Base-by-base conservation (phyloP, 2,329 filamentous ascomycete species). In the Cordyceps javanica region DNA sequence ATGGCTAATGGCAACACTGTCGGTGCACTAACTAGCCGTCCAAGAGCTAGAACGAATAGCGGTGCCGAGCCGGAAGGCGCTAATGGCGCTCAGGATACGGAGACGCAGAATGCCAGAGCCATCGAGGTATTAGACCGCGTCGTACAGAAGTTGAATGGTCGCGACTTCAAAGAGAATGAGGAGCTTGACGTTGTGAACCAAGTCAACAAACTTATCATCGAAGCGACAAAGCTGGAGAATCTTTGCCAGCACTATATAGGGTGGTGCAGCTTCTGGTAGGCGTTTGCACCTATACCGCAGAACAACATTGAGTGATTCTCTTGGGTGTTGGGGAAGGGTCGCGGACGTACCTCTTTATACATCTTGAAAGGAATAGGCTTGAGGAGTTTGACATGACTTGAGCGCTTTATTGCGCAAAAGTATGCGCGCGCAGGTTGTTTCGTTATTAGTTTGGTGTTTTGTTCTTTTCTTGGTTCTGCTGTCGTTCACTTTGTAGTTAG, bases 201-300 rank as follows among this genome's bases (percentile, higher is more conserved):
- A 75, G 95, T 99, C 5, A 93, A 96, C 73, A 93, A 95, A 72
- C 77, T 99, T 66, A 89, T 99, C 65, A 87, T 89, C 61, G 93
- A 99, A 77, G 94, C 94, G 23, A 99, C 94, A 7, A 97, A 94
- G 69, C 79, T 97, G 66, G 94, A 97, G 81, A 97, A 97, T 71
- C 77, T 99, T 61, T 99, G 94, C 71, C 94, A 97, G 78, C 94
- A 97, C 77, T 99, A 97, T 72, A 96, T 97, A 66, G 94, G 94
- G 62, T 97, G 93, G 93, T 97, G 93, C 75, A 95, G 90, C 74
- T 97, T 97, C 81, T 97, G 93, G 93, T 97, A 74, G 44, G 23
- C 23, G 30, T 48, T 54, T 5, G 36, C 5, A 10, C 21, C 23
- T 51, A 7, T 26, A 19, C 19, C 38, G 21, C 36, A 38, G 19